Conservation (phyloP, 2,329 filamentous ascomycete species). For the Monosporascus sp. region DNA sequence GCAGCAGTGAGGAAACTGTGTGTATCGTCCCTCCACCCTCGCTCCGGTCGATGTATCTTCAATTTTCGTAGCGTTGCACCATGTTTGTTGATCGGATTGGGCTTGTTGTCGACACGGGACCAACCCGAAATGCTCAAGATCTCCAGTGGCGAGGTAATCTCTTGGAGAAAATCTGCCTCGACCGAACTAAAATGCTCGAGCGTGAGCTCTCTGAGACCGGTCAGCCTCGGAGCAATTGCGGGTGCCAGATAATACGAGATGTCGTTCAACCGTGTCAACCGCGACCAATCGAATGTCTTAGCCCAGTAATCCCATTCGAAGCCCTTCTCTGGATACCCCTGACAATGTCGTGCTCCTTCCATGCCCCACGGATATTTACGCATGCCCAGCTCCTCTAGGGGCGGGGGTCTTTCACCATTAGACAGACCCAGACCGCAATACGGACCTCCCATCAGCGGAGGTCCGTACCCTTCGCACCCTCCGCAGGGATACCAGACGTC, state of each 20-base stretch:
- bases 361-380: not conserved
- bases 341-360: not conserved
- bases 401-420: not conserved
- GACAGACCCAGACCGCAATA: not conserved
- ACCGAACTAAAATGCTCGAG: not conserved
- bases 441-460: not conserved
- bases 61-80: not conserved
- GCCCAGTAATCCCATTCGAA: not conserved
- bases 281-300: not conserved
- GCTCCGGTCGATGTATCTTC: not conserved
- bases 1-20: not conserved
- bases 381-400: not conserved
- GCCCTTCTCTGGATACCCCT: conserved; percentile 1
- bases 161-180: not conserved
- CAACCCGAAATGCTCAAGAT: not conserved
- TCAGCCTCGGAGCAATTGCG: not conserved
- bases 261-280: not conserved
- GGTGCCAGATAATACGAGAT: not conserved
- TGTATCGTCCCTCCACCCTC: not conserved
- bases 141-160: not conserved
- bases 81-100: not conserved
- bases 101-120: not conserved
- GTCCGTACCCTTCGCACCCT: not conserved
- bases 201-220: not conserved
- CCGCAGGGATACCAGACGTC: not conserved